Evolutionary conservation across 2,329 filamentous ascomycete species (phyloP), one percentile per base, ranked within the genome.

Genomic region (Graphilbum ipis-grandicollis): DNA sequence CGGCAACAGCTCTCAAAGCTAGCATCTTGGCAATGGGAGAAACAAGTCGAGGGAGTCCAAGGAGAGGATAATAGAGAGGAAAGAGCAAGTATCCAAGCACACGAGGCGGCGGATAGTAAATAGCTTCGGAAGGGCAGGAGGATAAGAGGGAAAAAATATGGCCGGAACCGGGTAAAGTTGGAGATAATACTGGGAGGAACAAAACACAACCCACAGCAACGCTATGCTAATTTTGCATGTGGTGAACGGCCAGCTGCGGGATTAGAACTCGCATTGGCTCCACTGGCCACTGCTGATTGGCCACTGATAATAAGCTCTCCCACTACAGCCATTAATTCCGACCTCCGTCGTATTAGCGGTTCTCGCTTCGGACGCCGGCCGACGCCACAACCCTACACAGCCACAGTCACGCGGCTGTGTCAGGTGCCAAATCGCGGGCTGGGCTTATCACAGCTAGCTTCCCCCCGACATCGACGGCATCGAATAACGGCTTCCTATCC

Each of bases 1-100:
- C 71, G 59, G 76, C 74, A 59, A 86, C 72, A 52, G 76, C 74
- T 63, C 84, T 79, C 57, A 80, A 66, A 62, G 80, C 76, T 62
- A 93, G 68, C 85, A 93, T 93, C 54, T 56, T 79, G 35, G 29
- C 15, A 28, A 25, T 7, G 23, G 9, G 21, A 23, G 10, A 23
- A 23, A 23, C 5, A 13, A 28, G 6, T 12, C 14, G n/a, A 28
- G 5, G 15, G n/a, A 26, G 28, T 15, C 31, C 23, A 23, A 33
- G 17, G 30, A 29, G 34, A 29, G 32, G 33, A 25, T n/a, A 18
- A 25, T 31, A 30, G 19, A 13, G 26, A 37, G 18, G 19, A 36
- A 35, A 32, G 29, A 17, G 3, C 14, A 14, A n/a, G n/a, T n/a
- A n/a, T n/a, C n/a, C n/a, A n/a, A n/a, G n/a, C n/a, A n/a, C n/a